Evolutionary conservation across 805 yeast species (phyloP).

Genomic region (Zygotorulaspora sp.): DNA sequence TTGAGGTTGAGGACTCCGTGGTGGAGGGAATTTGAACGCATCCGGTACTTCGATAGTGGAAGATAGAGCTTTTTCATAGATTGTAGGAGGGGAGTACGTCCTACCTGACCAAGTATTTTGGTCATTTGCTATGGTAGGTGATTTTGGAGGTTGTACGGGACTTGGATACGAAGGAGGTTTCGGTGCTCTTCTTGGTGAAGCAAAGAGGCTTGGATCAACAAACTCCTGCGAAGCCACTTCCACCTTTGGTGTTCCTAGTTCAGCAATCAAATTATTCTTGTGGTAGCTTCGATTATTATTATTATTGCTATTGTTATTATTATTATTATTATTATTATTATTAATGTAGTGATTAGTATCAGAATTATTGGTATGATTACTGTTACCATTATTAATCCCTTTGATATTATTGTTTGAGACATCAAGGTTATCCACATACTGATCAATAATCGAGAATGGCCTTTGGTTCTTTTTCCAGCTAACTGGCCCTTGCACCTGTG

Average conservation of each 20-base stretch:
- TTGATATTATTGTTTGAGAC: not conserved
- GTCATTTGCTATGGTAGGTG: conserved; percentile 24
- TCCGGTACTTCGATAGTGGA: conserved; percentile 7
- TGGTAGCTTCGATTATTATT: not conserved
- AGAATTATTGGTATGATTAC: not conserved
- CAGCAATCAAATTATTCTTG: not conserved
- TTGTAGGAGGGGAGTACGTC: conserved; percentile 26
- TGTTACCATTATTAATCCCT: not conserved
- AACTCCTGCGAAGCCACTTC: conserved; percentile 11
- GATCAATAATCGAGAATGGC: conserved; percentile 13
- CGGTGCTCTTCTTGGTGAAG: conserved; percentile 72
- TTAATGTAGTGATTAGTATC: not conserved
- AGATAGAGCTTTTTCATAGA: conserved; percentile 21
- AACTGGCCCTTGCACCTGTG: not conserved
- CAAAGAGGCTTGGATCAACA: conserved; percentile 37
- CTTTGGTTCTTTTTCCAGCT: conserved; percentile 2
- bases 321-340: too few species aligned
- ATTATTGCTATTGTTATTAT: too few species aligned
- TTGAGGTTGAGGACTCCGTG: conserved; percentile 7
- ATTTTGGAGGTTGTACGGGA: conserved; percentile 38
- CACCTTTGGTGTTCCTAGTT: conserved; percentile 1
- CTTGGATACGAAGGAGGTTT: conserved; percentile 54
- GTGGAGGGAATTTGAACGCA: conserved; percentile 8
- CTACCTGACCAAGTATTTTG: conserved; percentile 9
- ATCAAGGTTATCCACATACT: not conserved